Evolutionary conservation across 208 protist genomes (phyloP).

Genomic region (Entamoeba dispar): DNA sequence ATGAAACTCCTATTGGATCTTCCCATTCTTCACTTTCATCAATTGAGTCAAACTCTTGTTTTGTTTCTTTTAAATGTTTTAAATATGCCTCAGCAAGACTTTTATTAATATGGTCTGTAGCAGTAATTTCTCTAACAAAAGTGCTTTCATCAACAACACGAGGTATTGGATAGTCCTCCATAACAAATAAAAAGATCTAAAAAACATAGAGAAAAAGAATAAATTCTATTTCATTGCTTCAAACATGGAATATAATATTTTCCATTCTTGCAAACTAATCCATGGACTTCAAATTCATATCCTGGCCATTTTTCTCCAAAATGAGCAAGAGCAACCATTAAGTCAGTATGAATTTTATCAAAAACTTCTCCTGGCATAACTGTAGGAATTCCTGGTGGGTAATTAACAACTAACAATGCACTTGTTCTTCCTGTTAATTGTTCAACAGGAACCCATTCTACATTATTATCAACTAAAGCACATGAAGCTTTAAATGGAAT

Average conservation of each 20-base stretch:
- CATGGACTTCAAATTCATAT: not conserved
- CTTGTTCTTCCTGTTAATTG: not conserved
- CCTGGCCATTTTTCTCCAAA: not conserved
- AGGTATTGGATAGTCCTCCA: too few relatives aligned
- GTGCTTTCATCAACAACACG: too few relatives aligned
- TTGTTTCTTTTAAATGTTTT: too few relatives aligned
- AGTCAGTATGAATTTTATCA: not conserved
- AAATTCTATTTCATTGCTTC: not conserved
- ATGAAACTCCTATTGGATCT: too few relatives aligned
- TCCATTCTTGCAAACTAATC: not conserved
- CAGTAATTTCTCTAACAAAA: too few relatives aligned
- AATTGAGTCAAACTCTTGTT: too few relatives aligned
- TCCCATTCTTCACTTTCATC: too few relatives aligned
- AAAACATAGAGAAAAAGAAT: too few relatives aligned
- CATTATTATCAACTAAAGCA: not conserved
- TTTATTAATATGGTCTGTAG: too few relatives aligned
- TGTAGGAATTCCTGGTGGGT: not conserved
- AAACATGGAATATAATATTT: not conserved
- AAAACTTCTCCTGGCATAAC: not conserved
- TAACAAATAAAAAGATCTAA: too few relatives aligned
- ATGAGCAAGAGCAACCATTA: not conserved
- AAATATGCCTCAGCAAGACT: too few relatives aligned
- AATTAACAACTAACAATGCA: not conserved
- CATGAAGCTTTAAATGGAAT: not conserved
- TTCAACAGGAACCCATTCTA: not conserved